Conservation (phyloP, 768 basidiomycete species). For the Suillus fuscotomentosus region DNA sequence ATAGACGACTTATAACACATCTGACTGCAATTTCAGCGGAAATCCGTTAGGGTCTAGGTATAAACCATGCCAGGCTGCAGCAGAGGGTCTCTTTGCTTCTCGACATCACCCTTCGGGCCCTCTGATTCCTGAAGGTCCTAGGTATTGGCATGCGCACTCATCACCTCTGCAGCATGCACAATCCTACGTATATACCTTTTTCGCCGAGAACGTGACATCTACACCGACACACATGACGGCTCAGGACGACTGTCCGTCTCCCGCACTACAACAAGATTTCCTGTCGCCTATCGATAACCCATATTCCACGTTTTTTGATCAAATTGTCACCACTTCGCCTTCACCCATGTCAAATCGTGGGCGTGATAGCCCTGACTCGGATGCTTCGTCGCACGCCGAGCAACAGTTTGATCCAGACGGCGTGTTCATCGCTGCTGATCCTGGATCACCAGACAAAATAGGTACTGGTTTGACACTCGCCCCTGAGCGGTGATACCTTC, state of each 20-base stretch:
- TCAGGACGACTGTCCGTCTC: conserved; percentile 18
- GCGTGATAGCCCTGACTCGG: conserved; percentile 14
- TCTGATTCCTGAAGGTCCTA: conserved; percentile 39
- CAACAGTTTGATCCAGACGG: conserved; percentile 44
- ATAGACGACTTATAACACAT: not conserved
- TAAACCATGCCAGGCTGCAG: conserved; percentile 57
- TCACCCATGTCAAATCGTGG: conserved; percentile 35
- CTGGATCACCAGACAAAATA: conserved; percentile 44
- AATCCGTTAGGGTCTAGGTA: conserved; percentile 65
- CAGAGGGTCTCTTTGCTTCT: conserved; percentile 39
- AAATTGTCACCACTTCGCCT: conserved; percentile 36
- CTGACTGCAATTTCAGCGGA: conserved; percentile 42
- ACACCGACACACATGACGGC: not conserved
- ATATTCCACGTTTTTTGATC: conserved; percentile 41
- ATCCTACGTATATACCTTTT: conserved; percentile 44
- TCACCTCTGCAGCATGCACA: conserved; percentile 16
- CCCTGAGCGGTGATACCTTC: conserved; percentile 40
- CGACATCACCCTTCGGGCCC: conserved; percentile 19
- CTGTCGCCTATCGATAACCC: conserved; percentile 20
- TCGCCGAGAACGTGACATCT: conserved; percentile 43
- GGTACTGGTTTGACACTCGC: conserved; percentile 39
- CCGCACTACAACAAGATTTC: conserved; percentile 19
- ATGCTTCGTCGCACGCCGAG: conserved; percentile 15
- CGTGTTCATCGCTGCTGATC: conserved; percentile 32
- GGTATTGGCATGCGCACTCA: conserved; percentile 37